Percentiles rank a stretch among this genome's conserved stretches.
Conservation (phyloP, 345 rosid genomes). For the Theobroma cacao region DNA sequence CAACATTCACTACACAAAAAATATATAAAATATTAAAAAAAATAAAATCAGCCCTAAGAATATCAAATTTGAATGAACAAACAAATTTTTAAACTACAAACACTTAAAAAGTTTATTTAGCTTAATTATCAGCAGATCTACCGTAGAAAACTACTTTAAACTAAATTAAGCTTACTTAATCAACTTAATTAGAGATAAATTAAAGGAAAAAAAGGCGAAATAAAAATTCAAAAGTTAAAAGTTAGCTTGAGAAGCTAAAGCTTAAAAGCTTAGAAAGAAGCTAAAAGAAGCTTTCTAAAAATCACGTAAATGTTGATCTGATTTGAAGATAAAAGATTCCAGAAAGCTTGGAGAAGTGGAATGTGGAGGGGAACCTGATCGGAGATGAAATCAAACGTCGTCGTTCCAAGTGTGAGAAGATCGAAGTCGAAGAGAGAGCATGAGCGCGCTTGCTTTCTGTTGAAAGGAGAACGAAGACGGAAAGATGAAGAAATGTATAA, state of each 20-base stretch:
- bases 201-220: no score
- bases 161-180: conserved; percentile 4
- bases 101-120: not conserved
- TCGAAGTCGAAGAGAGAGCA: not conserved
- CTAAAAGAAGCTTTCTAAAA: not conserved
- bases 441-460: not conserved
- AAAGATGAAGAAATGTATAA: not conserved
- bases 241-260: not conserved
- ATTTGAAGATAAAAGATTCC: not conserved
- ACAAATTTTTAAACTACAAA: not conserved
- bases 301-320: not conserved
- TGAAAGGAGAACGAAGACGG: not conserved
- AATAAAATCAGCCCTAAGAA: not conserved
- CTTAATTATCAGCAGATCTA: not conserved
- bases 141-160: not conserved
- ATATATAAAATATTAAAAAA: not conserved
- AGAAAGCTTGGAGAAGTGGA: no score
- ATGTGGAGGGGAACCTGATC: not conserved
- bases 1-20: conserved; percentile 4
- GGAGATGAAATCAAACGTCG: not conserved
- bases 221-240: no score
- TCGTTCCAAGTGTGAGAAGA: not conserved
- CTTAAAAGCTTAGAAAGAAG: not conserved
- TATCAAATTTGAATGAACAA: not conserved
- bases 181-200: not conserved